Conservation (phyloP, 1,284 basidiomycete species). For the Anthracocystis panici-leucophaei region DNA sequence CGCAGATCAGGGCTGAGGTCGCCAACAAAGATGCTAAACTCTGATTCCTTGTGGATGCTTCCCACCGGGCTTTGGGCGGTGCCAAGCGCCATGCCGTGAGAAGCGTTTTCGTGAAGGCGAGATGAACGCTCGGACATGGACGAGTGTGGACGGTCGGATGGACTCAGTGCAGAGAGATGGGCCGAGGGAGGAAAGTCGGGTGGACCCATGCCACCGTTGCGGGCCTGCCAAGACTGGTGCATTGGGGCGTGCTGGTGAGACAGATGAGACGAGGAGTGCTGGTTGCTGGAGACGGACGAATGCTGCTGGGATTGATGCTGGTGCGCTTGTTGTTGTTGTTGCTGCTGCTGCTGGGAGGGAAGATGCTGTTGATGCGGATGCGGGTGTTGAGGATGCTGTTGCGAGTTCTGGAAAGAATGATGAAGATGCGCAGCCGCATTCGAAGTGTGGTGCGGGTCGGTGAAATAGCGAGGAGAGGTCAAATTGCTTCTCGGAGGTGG, state of each 20-base stretch:
- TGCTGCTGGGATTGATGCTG: conserved; percentile 14
- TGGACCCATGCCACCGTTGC: conserved; percentile 41
- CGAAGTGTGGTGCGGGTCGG: conserved; percentile 20
- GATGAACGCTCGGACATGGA: conserved; percentile 44
- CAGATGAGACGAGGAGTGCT: conserved; percentile 4
- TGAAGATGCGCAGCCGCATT: conserved; percentile 24
- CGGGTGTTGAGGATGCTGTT: conserved; percentile 13
- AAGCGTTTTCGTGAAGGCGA: conserved; percentile 8
- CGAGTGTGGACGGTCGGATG: conserved; percentile 45
- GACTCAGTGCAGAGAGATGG: conserved; percentile 20
- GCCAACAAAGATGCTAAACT: conserved; percentile 63
- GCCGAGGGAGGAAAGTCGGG: conserved; percentile 39
- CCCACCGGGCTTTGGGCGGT: conserved; percentile 33
- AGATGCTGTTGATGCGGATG: conserved; percentile 14
- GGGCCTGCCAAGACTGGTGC: conserved; percentile 25
- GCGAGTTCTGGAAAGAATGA: conserved; percentile 14
- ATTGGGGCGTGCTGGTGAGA: conserved; percentile 12
- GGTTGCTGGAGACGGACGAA: background rate
- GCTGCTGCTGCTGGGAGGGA: conserved; percentile 11
- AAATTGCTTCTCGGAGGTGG: conserved; percentile 43
- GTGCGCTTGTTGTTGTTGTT: conserved; percentile 12
- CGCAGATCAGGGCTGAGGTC: conserved; percentile 59
- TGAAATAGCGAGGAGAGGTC: conserved; percentile 44
- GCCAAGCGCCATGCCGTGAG: conserved; percentile 20
- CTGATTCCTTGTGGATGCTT: conserved; percentile 37